A percentile compares a stretch with the other conserved stretches of the same genome.
Evolutionary conservation across 768 basidiomycete species (phyloP).

Genomic region (Asterophora lycoperdoides): DNA sequence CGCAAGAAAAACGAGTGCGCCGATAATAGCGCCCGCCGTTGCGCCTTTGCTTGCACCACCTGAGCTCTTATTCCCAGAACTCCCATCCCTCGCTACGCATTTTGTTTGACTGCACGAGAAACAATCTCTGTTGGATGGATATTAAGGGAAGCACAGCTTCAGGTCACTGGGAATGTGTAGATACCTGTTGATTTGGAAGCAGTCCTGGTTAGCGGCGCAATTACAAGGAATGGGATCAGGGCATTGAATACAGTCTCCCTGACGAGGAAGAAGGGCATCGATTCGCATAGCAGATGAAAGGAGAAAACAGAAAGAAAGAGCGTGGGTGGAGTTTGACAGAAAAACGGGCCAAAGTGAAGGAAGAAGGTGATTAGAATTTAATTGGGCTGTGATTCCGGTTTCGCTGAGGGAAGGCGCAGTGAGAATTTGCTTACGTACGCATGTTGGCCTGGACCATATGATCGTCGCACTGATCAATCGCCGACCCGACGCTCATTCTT

Average conservation of each 20-base stretch:
- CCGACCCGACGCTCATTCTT: no score
- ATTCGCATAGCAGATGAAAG: slow-evolving; percentile 24
- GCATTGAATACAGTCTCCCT: slow-evolving; percentile 46
- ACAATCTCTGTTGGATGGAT: slow-evolving; percentile 46
- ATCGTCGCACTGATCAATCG: not conserved
- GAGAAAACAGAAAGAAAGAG: slow-evolving; percentile 24
- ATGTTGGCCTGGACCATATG: slow-evolving; percentile 5
- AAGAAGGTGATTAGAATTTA: not conserved
- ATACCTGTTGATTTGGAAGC: slow-evolving; percentile 55
- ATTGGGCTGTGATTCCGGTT: not conserved
- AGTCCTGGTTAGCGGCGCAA: slow-evolving; percentile 52
- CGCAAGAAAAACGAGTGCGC: slow-evolving; percentile 54
- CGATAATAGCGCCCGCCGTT: slow-evolving; percentile 70
- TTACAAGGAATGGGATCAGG: slow-evolving; percentile 47
- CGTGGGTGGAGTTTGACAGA: slow-evolving; percentile 22
- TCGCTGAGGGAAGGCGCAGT: slow-evolving; percentile 8
- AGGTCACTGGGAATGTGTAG: not conserved
- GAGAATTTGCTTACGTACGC: slow-evolving; percentile 12
- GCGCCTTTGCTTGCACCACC: slow-evolving; percentile 61
- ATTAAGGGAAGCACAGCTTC: slow-evolving; percentile 7
- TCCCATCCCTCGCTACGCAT: slow-evolving; percentile 39
- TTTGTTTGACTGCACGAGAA: slow-evolving; percentile 45
- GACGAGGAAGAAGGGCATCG: slow-evolving; percentile 38
- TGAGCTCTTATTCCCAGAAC: slow-evolving; percentile 20
- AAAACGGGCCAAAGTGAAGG: slow-evolving; percentile 15